phyloP scores from a whole-genome alignment of 2,329 filamentous ascomycete genomes.

The Diplodia corticola region DNA sequence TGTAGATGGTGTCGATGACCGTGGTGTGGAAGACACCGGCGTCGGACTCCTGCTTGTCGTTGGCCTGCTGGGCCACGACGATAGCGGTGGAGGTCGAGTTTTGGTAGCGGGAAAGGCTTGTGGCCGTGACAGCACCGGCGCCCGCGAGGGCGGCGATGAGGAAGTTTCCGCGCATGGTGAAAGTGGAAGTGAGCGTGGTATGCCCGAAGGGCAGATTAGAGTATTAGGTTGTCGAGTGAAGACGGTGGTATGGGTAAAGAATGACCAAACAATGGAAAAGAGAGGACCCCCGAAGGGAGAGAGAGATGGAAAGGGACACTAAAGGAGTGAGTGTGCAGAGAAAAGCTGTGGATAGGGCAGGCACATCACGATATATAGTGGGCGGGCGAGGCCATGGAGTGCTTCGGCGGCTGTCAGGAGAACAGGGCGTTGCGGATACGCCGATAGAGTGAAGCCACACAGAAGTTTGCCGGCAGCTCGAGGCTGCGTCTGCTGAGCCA shows the following conservation, averaged over 20 bases:
- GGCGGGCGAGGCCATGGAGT: not conserved
- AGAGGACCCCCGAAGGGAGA: not conserved
- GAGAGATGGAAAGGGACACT: not conserved
- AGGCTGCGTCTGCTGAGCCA: not conserved
- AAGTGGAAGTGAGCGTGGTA: not conserved
- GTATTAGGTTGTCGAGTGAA: not conserved
- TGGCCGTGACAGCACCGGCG: not conserved
- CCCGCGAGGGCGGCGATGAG: not conserved
- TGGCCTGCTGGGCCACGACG: not conserved
- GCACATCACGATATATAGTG: not conserved
- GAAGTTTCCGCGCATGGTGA: not conserved
- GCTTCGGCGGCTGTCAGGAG: not conserved
- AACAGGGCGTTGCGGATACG: not conserved
- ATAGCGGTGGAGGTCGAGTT: not conserved
- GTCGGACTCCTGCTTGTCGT: not conserved
- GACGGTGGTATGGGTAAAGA: not conserved
- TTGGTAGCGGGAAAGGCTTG: not conserved
- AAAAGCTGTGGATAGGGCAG: not conserved
- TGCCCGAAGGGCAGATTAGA: constrained; percentile 1
- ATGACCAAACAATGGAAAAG: not conserved
- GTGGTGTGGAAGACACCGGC: constrained; percentile 1
- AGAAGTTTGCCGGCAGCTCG: not conserved
- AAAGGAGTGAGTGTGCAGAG: not conserved
- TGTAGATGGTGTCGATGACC: constrained; percentile 1
- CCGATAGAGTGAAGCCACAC: not conserved